Evolutionary conservation across 2,329 filamentous ascomycete species (phyloP), one percentile per base, ranked within the genome.

Genomic region (Cladophialophora chaetospira): DNA sequence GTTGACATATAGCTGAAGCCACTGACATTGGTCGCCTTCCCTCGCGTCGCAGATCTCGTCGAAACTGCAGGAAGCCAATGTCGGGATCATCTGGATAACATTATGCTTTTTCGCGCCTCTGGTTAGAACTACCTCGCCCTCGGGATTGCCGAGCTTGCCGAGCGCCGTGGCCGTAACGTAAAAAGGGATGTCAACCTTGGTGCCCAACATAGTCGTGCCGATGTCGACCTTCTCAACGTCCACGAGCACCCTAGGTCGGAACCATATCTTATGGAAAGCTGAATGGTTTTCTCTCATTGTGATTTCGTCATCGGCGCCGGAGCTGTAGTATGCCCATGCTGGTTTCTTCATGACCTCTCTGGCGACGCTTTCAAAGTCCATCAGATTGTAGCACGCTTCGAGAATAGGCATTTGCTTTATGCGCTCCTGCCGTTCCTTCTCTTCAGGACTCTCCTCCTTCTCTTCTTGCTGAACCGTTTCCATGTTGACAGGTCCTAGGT

Each of bases 61-160:
- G 68, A 99, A 97, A 1, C 91, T 94, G 78, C 94, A 97, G 2
- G 91, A 97, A 2, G 94, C 94, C 5, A 99, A 81, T 2, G 94
- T 99, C 1, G 94, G 94, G 60, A 99, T 97, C 94, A 99, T 99
- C 75, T 99, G 94, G 60, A 97, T 84, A 49, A 97, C 88, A 69
- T 92, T 85, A 79, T 97, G 93, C 69, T 88, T 89, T 70, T 82
- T 81, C 1, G 94, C 88, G 13, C 91, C 91, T 55, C 86, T 83
- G 0, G 94, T 97, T 56, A 99, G 82, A 8, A 96, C 80, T 4
- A 97, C 91, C 73, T 99, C 94, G 66, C 94, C 64, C 73, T 97
- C 94, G 0, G 88, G 88, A 71, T 99, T 83, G 57, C 94, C 94
- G 3, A 99, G 85, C 75, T 97, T 97, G 65, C 94, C 94, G 5